Conservation (phyloP, 345 rosid species). For the Arabidopsis suecica region DNA sequence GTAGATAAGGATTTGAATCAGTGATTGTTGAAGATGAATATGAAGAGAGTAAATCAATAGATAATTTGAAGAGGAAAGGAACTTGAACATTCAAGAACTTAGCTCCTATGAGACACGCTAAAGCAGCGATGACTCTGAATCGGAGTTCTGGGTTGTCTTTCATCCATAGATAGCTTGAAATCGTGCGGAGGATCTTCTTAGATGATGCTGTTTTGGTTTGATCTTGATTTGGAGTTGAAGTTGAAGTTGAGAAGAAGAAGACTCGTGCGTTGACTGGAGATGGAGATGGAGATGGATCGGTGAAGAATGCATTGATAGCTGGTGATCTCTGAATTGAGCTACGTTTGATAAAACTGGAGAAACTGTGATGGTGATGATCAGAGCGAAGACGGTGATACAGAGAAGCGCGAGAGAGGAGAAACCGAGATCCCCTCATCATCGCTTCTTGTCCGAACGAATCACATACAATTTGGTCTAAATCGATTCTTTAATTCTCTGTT, state of each 20-base stretch:
- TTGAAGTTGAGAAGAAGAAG: slow-evolving; percentile 53
- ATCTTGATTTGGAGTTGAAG: slow-evolving; percentile 48
- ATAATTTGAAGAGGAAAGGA: slow-evolving; percentile 87
- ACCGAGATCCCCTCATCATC: slow-evolving; percentile 35
- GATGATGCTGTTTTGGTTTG: slow-evolving; percentile 32
- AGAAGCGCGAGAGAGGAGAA: slow-evolving; percentile 32
- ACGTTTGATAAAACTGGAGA: slow-evolving; percentile 28
- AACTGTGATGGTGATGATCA: slow-evolving; percentile 27
- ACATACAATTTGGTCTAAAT: background rate
- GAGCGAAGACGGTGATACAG: slow-evolving; percentile 22
- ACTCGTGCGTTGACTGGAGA: slow-evolving; percentile 46
- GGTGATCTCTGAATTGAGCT: slow-evolving; percentile 11
- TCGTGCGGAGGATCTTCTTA: slow-evolving; percentile 65
- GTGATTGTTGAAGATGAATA: slow-evolving; percentile 51
- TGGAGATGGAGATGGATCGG: slow-evolving; percentile 40
- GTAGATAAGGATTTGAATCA: slow-evolving; percentile 60
- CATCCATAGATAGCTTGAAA: slow-evolving; percentile 82
- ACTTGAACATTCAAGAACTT: slow-evolving; percentile 89
- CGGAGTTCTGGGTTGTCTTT: slow-evolving; percentile 81
- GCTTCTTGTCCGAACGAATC: slow-evolving; percentile 18
- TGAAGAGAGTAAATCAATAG: slow-evolving; percentile 80
- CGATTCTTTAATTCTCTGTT: background rate
- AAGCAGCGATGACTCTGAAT: slow-evolving; percentile 72
- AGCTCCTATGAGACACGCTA: slow-evolving; percentile 80
- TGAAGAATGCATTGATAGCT: slow-evolving; percentile 45